Evolutionary conservation across 768 basidiomycete genomes (phyloP).

Genomic region (Tulasnella sp.): DNA sequence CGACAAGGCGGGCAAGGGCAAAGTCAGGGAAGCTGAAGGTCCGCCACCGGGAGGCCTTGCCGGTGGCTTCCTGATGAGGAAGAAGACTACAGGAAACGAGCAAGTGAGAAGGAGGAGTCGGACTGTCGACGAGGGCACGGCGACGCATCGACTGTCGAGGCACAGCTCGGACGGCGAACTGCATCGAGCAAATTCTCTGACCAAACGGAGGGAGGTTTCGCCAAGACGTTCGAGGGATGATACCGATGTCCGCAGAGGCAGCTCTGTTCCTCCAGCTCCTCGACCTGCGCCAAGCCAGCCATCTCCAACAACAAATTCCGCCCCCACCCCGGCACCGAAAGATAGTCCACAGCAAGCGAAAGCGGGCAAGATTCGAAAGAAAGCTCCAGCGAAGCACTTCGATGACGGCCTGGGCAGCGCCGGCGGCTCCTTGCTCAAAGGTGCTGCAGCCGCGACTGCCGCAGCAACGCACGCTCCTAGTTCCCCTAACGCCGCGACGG

Average conservation of each 20-base stretch:
- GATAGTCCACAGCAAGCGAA: background rate
- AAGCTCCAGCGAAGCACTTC: slow-evolving; percentile 17
- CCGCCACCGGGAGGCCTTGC: background rate
- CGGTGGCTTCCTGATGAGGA: background rate
- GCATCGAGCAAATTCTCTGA: background rate
- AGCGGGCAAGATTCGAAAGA: slow-evolving; percentile 14
- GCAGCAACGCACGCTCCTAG: background rate
- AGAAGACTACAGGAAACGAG: background rate
- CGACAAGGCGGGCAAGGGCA: background rate
- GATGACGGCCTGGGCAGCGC: slow-evolving; percentile 25
- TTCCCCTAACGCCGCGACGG: background rate
- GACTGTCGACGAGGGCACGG: background rate
- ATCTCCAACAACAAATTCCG: background rate
- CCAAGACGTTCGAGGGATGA: slow-evolving; percentile 17
- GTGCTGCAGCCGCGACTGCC: background rate
- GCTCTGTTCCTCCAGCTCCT: background rate
- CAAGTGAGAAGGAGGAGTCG: background rate
- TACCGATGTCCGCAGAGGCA: background rate
- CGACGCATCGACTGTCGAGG: slow-evolving; percentile 4
- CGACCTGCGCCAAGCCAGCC: background rate
- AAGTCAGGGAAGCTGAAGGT: background rate
- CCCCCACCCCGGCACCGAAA: background rate
- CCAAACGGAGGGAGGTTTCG: background rate
- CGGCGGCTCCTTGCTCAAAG: slow-evolving; percentile 17
- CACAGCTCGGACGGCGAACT: slow-evolving; percentile 24